Evolutionary conservation across 257 asterid species (phyloP), one percentile per base, ranked within the genome.

Genomic region (Fraxinus cuspidata): DNA sequence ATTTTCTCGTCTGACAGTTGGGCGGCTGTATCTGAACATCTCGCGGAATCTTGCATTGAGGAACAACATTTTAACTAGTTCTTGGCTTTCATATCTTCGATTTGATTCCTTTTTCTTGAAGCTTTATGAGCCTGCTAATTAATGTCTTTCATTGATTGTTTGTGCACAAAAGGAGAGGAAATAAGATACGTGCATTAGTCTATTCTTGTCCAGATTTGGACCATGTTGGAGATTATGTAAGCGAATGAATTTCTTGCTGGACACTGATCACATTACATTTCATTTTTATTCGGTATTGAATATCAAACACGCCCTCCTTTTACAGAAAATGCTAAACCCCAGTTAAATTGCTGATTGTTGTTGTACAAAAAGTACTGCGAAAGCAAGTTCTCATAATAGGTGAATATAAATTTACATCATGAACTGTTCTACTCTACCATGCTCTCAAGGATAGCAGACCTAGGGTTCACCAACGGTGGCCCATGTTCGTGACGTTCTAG

Each of bases 401-500:
- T 42, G 13, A 72, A 12, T 12, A 5, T 18, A 75, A 78, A 1
- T 1, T 63, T 19, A 56, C 69, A 67, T 81, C 71, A 83, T n/a
- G 84, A 69, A 25, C 68, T 77, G 42, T 73, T 78, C n/a, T 88
- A 88, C 5, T 11, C 35, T 63, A 71, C 49, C 83, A 82, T 44
- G 72, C 85, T 78, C 81, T 94, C 97, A 35, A 94, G 91, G 72
- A 92, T 77, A 3, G 79, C 92, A 53, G 98, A 94, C 83, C 64
- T 87, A 3, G 96, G 98, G 42, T 77, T 92, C 40, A 91, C 97
- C 98, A 91, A 92, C 0, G 94, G 97, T 11, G 98, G 97, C 0
- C 97, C 96, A 86, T 88, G 86, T 68, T 90, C 90, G 2, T 96
- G 94, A 76, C 97, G 89, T 81, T 90, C 96, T 13, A 92, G 97